Percentiles rank a stretch among this genome's conserved stretches.
Evolutionary conservation across 108 stramenopile species (phyloP).

Genomic region (Skeletonema grethae): DNA sequence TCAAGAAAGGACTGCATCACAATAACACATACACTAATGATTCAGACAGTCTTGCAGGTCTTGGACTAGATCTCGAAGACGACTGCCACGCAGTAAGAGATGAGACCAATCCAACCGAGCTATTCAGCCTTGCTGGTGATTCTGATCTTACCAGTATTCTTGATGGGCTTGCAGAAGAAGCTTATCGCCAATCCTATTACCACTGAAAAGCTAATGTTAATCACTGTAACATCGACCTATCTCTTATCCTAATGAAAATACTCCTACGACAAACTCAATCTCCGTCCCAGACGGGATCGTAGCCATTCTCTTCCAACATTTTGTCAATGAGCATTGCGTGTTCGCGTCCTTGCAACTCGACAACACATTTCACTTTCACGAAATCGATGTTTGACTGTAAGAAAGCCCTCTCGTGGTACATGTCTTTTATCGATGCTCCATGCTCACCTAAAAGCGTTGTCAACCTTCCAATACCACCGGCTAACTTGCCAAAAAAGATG

Average conservation of each 20-base stretch:
- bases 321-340: conserved; percentile 60
- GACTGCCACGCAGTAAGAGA: not conserved
- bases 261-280: not conserved
- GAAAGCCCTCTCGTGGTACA: conserved; percentile 98
- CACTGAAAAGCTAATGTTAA: not conserved
- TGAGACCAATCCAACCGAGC: conserved; percentile 17
- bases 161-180: conserved; percentile 46
- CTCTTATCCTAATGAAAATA: not conserved
- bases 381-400: conserved; percentile 88
- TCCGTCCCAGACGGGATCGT: conserved; percentile 45
- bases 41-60: conserved; percentile 1
- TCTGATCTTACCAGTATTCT: conserved; percentile 42
- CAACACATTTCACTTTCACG: conserved; percentile 90
- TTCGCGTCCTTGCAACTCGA: conserved; percentile 82
- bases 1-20: conserved; percentile 21
- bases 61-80: conserved; percentile 3
- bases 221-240: not conserved
- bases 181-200: conserved; percentile 26
- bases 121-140: conserved; percentile 23
- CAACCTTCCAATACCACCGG: conserved; percentile 82
- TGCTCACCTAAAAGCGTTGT: conserved; percentile 62
- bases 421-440: conserved; percentile 92
- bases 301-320: conserved; percentile 42
- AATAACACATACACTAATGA: not conserved
- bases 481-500: not conserved